Evolutionary conservation across 2,329 filamentous ascomycete species (phyloP), one percentile per base, ranked within the genome.

Genomic region (Stemphylium vesicarium): DNA sequence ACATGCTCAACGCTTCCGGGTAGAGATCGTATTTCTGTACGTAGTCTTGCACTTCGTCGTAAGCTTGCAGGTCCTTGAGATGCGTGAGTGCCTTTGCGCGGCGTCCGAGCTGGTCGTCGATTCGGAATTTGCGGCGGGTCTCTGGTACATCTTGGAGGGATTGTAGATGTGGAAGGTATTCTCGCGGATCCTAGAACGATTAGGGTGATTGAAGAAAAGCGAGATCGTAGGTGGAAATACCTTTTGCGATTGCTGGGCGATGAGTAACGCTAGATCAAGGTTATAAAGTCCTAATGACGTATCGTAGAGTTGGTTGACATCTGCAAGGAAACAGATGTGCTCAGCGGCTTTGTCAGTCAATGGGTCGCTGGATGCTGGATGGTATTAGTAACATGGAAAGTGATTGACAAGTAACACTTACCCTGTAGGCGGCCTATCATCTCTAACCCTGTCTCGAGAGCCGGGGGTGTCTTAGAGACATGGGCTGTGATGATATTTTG

Each of bases 251-350:
- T 97, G 93, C 70, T 99, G 95, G 0, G 95, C 95, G 11, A 99
- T 91, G 5, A 97, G 81, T 10, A 99, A 82, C 3, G 94, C 88
- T 7, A 99, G 85, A 10, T 96, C 92, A 2, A 99, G 84, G 68
- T 98, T 88, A 72, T 99, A 99, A 2, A 98, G 81, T 1, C 93
- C 93, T 2, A 99, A 81, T 0, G 95, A 91, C 56, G 93, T 88
- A 58, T 97, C 91, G 68, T 96, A 99, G 0, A 99, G 84, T 35
- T 88, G 87, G 73, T 97, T 96, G 40, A 96, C 89, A 75, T 99
- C 95, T 0, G 93, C 91, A 37, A 99, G 83, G 81, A 99, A 99
- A 81, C 92, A 98, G 56, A 99, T 97, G 70, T 99, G 95, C 72
- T 97, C 92, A 18, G 97, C 89, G 0, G 94, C 94, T 73, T 88